Percentiles rank a stretch among this genome's conserved stretches.
These are phyloP conservation scores for Colletotrichum neosansevieriae DNA, from an alignment of 2,329 filamentous ascomycete genomes.

Conservation along the genomic window DNA sequence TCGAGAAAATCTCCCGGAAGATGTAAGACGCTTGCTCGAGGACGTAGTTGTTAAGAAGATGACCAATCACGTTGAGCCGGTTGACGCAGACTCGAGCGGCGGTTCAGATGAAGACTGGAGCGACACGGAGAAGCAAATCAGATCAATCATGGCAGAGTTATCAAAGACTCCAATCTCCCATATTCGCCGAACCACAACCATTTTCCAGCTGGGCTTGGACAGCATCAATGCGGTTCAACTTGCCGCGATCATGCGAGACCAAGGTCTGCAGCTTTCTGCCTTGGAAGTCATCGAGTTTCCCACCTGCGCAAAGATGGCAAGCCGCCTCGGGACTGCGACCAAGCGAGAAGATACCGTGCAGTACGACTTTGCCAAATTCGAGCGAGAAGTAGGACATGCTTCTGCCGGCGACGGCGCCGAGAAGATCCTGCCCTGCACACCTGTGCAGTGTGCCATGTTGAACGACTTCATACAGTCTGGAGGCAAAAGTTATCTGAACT, in stretches of 20 bases:
- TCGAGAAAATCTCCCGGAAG: slow-evolving; percentile 43
- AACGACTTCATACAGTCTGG: slow-evolving; percentile 77
- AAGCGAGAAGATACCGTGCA: not conserved
- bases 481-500: slow-evolving; percentile 82
- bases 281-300: slow-evolving; percentile 79
- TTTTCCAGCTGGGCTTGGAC: slow-evolving; percentile 90
- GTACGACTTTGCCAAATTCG: slow-evolving; percentile 58
- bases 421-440: slow-evolving; percentile 80
- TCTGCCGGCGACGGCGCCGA: slow-evolving; percentile 57
- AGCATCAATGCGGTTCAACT: slow-evolving; percentile 90
- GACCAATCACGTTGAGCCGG: not conserved
- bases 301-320: slow-evolving; percentile 56
- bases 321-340: slow-evolving; percentile 18
- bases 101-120: slow-evolving; percentile 34
- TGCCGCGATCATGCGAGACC: slow-evolving; percentile 72
- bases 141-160: slow-evolving; percentile 28
- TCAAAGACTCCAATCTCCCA: not conserved
- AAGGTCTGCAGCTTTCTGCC: slow-evolving; percentile 70
- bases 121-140: slow-evolving; percentile 39
- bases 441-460: slow-evolving; percentile 83
- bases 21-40: slow-evolving; percentile 40
- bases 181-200: slow-evolving; percentile 74
- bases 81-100: not conserved
- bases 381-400: slow-evolving; percentile 44
- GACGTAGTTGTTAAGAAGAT: slow-evolving; percentile 37